Base-by-base conservation (phyloP, 176 grass and related monocot genomes). In the Leersia perrieri region DNA sequence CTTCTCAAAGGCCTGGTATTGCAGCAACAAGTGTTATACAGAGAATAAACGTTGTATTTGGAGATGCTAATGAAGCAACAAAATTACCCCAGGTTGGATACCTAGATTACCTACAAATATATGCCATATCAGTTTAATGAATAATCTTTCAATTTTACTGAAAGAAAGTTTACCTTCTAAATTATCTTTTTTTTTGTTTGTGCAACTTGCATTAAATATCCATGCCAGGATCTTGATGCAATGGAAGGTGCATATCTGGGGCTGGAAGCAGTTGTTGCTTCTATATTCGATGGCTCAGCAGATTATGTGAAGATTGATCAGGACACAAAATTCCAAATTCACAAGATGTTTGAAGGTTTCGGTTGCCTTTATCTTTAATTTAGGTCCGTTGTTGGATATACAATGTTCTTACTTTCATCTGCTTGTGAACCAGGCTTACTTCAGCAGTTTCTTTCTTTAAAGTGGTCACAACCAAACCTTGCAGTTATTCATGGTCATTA, bases 391-490 rank as follows among this genome's bases (percentile, higher is more conserved):
- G n/a, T 80, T 49, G 6, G 35, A 71, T 70, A 18, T 80, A 80
- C 35, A 78, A 2, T 60, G 26, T 66, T 27, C 80, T 81, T 64
- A 87, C 42, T 75, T 84, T 81, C 23, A 79, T 84, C 63, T 87
- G 70, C 62, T 82, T 85, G 36, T 86, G 55, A 82, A 83, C 74
- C 82, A 98, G 96, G 84, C 45, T 82, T 95, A 76, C 96, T 98
- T 89, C 92, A 95, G 83, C 92, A 86, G 75, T 82, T 98, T 74
- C 90, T 98, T 87, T 89, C 81, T 44, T 89, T 98, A 72, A 93
- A 89, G 79, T 98, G 96, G 96, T 86, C 84, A 27, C 86, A 91
- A 84, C 92, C 96, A 68, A 87, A 68, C 69, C 88, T 91, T 78
- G 84, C 34, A 33, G 82, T 89, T 85, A 93, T 93, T 76, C 93